Base-by-base conservation (phyloP, 2,329 filamentous ascomycete genomes). In the Aspergillus neoniger region DNA sequence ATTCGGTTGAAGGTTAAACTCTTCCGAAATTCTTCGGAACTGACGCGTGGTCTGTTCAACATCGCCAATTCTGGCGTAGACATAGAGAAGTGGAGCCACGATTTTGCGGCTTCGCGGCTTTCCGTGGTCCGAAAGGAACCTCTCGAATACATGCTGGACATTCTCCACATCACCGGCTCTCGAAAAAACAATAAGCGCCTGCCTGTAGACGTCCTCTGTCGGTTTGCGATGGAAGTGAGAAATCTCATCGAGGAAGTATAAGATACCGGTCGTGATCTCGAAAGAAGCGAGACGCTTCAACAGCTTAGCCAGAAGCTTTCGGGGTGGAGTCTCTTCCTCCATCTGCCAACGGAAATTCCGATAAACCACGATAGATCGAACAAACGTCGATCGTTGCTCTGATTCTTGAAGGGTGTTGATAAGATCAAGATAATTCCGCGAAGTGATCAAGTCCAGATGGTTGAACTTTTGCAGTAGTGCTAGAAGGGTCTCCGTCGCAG, bases 31-130 rank as follows among this genome's bases (percentile, higher is more conserved):
- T n/a, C 82, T 80, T 50, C 85, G 71, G 62, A 97, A 89, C 38
- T 88, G 83, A 19, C 79, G 73, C 53, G 84, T 77, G 0, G 88
- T 86, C 54, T 85, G 80, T 3, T 78, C 70, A 0, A 89, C 73
- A 65, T 96, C 86, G 2, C 87, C 90, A 53, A 85, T 80, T 59
- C 86, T 84, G 1, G 91, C 88, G 75, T 94, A 86, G 0, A 88
- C 89, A 65, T 90, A 86, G 43, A 96, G 80, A 3, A 92, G 78
- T 49, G 86, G 85, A n/a, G 81, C 70, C 32, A 80, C 58, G n/a
- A 75, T 63, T 44, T 61, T 70, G 15, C 69, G 63, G 48, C 68
- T 70, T 30, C 57, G 66, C 0, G 77, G 76, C 14, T 64, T 69
- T 15, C 76, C 77, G 63, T 80, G 69, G 32, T 76, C 69, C 32